A percentile compares a stretch with the other conserved stretches of the same genome.
Evolutionary conservation across 768 basidiomycete genomes (phyloP).

Genomic region (Lactarius quietus): DNA sequence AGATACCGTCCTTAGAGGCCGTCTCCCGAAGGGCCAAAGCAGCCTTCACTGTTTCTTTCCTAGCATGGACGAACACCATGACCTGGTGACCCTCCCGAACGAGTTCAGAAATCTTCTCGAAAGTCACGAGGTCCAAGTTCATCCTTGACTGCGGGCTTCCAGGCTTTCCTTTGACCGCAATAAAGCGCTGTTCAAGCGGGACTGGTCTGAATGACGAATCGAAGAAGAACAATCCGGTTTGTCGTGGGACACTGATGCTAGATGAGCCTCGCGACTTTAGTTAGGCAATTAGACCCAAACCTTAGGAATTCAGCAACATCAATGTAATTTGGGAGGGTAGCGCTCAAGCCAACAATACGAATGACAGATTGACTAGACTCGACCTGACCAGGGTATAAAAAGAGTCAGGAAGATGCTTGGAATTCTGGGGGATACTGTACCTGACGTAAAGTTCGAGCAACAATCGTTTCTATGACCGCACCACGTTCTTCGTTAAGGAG

Average conservation of each 20-base stretch:
- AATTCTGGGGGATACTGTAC: slow-evolving; percentile 35
- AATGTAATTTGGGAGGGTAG: slow-evolving; percentile 94
- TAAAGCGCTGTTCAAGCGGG: slow-evolving; percentile 95
- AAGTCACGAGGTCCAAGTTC: slow-evolving; percentile 86
- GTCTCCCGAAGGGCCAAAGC: slow-evolving; percentile 78
- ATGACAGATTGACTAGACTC: slow-evolving; percentile 96
- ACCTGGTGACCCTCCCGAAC: slow-evolving; percentile 94
- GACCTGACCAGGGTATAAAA: slow-evolving; percentile 49
- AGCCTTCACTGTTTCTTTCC: slow-evolving; percentile 96
- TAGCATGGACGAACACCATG: slow-evolving; percentile 98
- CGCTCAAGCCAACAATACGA: slow-evolving; percentile 92
- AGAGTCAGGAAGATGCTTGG: slow-evolving; percentile 1
- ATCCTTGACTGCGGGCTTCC: slow-evolving; percentile 67
- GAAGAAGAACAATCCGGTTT: slow-evolving; percentile 92
- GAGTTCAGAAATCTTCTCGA: slow-evolving; percentile 84
- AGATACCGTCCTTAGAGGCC: slow-evolving; percentile 62
- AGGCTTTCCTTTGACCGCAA: slow-evolving; percentile 88
- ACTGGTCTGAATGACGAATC: slow-evolving; percentile 96
- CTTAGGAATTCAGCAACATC: slow-evolving; percentile 94
- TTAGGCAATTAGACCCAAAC: slow-evolving; percentile 39
- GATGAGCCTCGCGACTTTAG: slow-evolving; percentile 10
- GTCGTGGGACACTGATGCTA: slow-evolving; percentile 66
- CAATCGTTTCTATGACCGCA: slow-evolving; percentile 97
- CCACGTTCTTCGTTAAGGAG: slow-evolving; percentile 96
- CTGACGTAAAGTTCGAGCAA: slow-evolving; percentile 91